A percentile compares a stretch with the other conserved stretches of the same genome.
Conservation (phyloP, 768 basidiomycete species). For the Coprinopsis strossmayeri region DNA sequence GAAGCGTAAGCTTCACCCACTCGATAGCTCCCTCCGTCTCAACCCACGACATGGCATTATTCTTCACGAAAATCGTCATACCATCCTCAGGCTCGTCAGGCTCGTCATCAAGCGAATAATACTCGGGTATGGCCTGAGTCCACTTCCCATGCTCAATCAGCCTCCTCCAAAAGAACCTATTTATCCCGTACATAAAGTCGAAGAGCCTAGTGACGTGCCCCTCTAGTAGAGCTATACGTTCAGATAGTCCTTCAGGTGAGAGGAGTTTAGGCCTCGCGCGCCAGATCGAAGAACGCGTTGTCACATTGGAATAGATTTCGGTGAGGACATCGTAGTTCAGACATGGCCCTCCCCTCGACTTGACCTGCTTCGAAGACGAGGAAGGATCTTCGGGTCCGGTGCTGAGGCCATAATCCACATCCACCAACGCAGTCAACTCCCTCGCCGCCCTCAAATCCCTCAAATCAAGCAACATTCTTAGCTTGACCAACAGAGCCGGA, state of each 20-base stretch:
- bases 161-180: not conserved
- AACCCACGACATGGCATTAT: conserved; percentile 2
- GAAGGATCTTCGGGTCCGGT: not conserved
- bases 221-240: not conserved
- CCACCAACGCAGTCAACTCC: not conserved
- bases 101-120: not conserved
- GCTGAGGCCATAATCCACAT: too few species aligned
- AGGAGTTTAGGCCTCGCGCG: not conserved
- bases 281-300: not conserved
- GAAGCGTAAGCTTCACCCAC: too few species aligned
- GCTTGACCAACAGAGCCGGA: not conserved
- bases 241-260: not conserved
- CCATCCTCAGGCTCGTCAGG: too few species aligned
- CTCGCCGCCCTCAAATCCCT: not conserved
- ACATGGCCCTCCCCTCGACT: too few species aligned
- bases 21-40: conserved; percentile 1
- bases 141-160: not conserved
- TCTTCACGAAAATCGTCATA: not conserved
- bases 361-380: not conserved
- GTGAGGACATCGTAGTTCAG: too few species aligned
- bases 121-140: not conserved
- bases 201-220: not conserved
- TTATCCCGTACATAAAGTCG: not conserved
- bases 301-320: too few species aligned
- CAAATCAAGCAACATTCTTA: not conserved